phyloP scores from a whole-genome alignment of 2,329 filamentous ascomycete species.

The Aspergillus pseudoviridinutans region DNA sequence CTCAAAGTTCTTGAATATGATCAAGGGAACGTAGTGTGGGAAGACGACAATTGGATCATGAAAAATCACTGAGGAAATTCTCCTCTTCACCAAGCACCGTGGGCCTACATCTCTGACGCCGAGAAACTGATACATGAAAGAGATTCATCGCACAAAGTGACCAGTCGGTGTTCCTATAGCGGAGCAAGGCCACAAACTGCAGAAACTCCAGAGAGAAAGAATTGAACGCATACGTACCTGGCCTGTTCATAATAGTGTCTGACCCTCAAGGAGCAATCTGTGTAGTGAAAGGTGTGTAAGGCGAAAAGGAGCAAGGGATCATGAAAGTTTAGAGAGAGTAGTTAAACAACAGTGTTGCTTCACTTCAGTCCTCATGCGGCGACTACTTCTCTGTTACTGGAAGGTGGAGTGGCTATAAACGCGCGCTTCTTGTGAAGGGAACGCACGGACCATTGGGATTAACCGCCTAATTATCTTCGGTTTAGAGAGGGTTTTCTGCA shows the following conservation, averaged over 20 bases:
- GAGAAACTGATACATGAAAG: neutral
- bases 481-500: neutral
- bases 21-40: conserved; percentile 1
- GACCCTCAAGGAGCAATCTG: conserved; percentile 12
- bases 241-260: conserved; percentile 44
- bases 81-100: neutral
- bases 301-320: conserved; percentile 2
- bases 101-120: neutral
- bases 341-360: conserved; percentile 8
- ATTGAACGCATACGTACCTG: conserved; percentile 40
- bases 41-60: neutral
- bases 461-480: neutral
- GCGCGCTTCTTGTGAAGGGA: conserved; percentile 15
- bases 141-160: neutral
- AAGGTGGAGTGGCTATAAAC: conserved; percentile 26
- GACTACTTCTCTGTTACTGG: conserved; percentile 20
- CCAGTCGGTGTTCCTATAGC: neutral
- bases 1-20: neutral
- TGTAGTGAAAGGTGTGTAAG: conserved; percentile 2
- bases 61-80: neutral
- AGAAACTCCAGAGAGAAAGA: conserved; percentile 11
- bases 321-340: conserved; percentile 1
- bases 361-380: conserved; percentile 18
- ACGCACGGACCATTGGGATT: conserved; percentile 14
- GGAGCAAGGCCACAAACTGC: conserved; percentile 14